Percentiles rank a stretch among this genome's conserved stretches.
These are phyloP conservation scores for Rosa lucieae DNA, from an alignment of 306 rosid genomes.

Conservation along the genomic window DNA sequence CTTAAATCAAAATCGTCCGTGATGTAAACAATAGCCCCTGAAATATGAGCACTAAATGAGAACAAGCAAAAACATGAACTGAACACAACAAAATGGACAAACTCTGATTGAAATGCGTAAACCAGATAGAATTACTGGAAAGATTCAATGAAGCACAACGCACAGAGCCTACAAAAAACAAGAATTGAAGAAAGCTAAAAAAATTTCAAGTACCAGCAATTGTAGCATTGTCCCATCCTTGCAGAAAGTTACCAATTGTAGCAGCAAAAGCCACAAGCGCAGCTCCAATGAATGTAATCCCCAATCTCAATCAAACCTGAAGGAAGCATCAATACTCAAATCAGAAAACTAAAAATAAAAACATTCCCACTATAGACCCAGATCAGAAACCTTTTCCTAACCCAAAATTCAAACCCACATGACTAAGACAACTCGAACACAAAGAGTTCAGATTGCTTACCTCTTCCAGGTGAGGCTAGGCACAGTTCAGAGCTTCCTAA, in stretches of 20 bases:
- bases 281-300: slow-evolving; percentile 41
- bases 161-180: neutral
- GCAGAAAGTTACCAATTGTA: slow-evolving; percentile 77
- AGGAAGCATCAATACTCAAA: slow-evolving; percentile 6
- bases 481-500: neutral
- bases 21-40: slow-evolving; percentile 74
- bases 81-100: slow-evolving; percentile 3
- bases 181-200: neutral
- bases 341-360: slow-evolving; percentile 3
- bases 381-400: slow-evolving; percentile 12
- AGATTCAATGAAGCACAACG: neutral
- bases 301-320: slow-evolving; percentile 18
- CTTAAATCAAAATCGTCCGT: slow-evolving; percentile 52
- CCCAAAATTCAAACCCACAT: slow-evolving; percentile 6
- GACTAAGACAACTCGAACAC: neutral
- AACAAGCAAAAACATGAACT: neutral
- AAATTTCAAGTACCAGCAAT: slow-evolving; percentile 60
- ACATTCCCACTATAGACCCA: neutral
- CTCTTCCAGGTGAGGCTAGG: slow-evolving; percentile 10
- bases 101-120: neutral
- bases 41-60: slow-evolving; percentile 1
- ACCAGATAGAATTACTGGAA: neutral
- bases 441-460: slow-evolving; percentile 9
- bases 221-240: slow-evolving; percentile 97
- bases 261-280: slow-evolving; percentile 82